These are phyloP conservation scores for Apiospora malaysiana DNA, from an alignment of 2,329 filamentous ascomycete species.

Conservation along the genomic window DNA sequence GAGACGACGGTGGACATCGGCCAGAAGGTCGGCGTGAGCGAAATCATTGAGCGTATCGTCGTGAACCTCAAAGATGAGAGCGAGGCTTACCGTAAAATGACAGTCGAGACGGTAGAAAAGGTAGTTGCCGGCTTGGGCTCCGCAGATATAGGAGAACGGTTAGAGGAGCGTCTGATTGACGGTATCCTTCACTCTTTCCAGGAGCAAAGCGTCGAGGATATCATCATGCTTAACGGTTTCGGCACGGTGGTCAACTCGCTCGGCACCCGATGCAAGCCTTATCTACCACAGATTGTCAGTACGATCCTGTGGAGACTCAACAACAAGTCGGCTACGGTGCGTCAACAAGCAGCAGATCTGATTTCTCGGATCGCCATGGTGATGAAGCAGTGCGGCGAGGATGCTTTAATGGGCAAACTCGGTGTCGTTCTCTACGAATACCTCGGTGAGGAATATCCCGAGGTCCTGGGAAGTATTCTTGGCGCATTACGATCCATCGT, in stretches of 20 bases:
- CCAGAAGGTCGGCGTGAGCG: constrained; percentile 95
- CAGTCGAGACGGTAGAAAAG: constrained; percentile 96
- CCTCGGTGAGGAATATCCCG: constrained; percentile 96
- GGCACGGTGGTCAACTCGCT: constrained; percentile 96
- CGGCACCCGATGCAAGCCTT: constrained; percentile 92
- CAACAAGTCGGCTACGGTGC: constrained; percentile 96
- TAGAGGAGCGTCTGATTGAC: constrained; percentile 94
- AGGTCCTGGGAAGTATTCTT: constrained; percentile 94
- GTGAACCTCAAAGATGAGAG: constrained; percentile 97
- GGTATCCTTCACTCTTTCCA: constrained; percentile 97
- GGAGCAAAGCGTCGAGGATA: constrained; percentile 95
- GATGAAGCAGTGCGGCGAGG: constrained; percentile 98
- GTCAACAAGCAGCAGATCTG: constrained; percentile 94
- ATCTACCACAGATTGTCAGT: constrained; percentile 94
- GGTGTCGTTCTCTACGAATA: constrained; percentile 97
- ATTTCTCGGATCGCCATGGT: constrained; percentile 98
- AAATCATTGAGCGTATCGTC: constrained; percentile 92
- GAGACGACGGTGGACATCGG: constrained; percentile 97
- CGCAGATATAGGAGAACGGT: constrained; percentile 88
- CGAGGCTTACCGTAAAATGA: constrained; percentile 99
- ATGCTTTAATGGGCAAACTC: constrained; percentile 93
- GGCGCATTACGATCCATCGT: constrained; percentile 95
- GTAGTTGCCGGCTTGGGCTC: constrained; percentile 91
- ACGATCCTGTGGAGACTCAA: constrained; percentile 96
- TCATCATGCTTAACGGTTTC: constrained; percentile 96